Conservation (phyloP, 192 early-diverging fungal species). For the Entrophospora sp. region DNA sequence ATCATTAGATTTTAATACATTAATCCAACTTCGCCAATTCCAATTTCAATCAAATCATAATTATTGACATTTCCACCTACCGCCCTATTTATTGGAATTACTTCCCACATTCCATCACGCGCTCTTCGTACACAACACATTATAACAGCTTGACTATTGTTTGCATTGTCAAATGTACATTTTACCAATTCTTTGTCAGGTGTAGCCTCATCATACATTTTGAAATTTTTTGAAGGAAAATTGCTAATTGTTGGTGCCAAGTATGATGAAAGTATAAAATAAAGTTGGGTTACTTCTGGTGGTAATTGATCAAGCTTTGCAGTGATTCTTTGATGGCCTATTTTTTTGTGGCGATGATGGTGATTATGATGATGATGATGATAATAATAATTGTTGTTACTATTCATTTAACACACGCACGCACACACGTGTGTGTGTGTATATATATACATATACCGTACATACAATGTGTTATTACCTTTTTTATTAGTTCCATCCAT, state of each 20-base stretch:
- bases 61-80: slow-evolving; percentile 17
- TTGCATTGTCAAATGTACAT: slow-evolving; percentile 12
- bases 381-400: not conserved
- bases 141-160: slow-evolving; percentile 13
- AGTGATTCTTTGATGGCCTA: slow-evolving; percentile 18
- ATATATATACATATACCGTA: not conserved
- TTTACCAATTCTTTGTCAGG: slow-evolving; percentile 8
- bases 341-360: not conserved
- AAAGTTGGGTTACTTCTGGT: not conserved
- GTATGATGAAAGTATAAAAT: slow-evolving; percentile 18
- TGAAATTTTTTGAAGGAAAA: slow-evolving; percentile 1
- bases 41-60: slow-evolving; percentile 18
- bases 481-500: slow-evolving; percentile 1
- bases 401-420: not conserved
- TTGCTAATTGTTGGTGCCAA: not conserved
- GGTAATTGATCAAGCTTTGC: slow-evolving; percentile 9
- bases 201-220: slow-evolving; percentile 4
- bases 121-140: not conserved
- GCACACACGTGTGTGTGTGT: not conserved
- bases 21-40: not conserved
- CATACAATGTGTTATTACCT: not conserved
- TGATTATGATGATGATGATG: not conserved
- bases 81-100: not conserved
- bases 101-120: not conserved
- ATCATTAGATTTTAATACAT: too few relatives aligned